Conservation (phyloP, 2,329 filamentous ascomycete genomes). For the Escovopsis sp. region DNA sequence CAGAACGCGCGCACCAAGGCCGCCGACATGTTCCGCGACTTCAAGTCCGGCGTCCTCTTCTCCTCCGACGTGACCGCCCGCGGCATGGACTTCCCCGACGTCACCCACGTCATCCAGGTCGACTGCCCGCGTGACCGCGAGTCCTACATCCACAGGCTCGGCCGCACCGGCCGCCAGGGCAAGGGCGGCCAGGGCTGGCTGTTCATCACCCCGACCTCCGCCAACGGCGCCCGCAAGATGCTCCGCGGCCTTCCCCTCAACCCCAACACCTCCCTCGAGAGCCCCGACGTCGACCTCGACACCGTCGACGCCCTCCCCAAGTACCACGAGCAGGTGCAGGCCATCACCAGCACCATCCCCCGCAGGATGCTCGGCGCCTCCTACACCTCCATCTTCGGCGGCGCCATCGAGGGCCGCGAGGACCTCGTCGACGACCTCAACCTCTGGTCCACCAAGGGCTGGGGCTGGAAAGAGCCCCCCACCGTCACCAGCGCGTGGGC, state of each 20-base stretch:
- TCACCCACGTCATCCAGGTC: constrained; percentile 67
- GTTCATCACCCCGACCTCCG: constrained; percentile 43
- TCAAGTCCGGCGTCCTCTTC: constrained; percentile 51
- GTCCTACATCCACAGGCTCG: constrained; percentile 63
- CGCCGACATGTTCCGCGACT: constrained; percentile 55
- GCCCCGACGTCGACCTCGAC: constrained; percentile 37
- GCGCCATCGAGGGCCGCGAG: constrained; percentile 24
- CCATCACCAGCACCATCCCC: constrained; percentile 29
- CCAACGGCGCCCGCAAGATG: constrained; percentile 29
- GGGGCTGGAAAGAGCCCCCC: constrained; percentile 38
- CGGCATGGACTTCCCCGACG: constrained; percentile 71
- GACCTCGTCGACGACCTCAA: constrained; percentile 36
- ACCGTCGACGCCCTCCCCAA: constrained; percentile 30
- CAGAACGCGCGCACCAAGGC: constrained; percentile 56
- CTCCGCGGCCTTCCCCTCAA: constrained; percentile 48
- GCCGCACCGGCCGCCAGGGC: constrained; percentile 61
- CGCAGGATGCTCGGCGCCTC: constrained; percentile 18
- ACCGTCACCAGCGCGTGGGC: constrained; percentile 14
- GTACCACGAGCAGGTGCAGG: constrained; percentile 28
- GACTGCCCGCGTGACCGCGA: constrained; percentile 50
- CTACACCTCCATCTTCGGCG: constrained; percentile 46
- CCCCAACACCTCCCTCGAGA: constrained; percentile 35
- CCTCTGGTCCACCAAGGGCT: constrained; percentile 33
- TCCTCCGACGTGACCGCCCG: constrained; percentile 70
- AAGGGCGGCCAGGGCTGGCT: constrained; percentile 61